phyloP scores from a whole-genome alignment of 495 filamentous ascomycete species.

The Aspergillus conjunctus region DNA sequence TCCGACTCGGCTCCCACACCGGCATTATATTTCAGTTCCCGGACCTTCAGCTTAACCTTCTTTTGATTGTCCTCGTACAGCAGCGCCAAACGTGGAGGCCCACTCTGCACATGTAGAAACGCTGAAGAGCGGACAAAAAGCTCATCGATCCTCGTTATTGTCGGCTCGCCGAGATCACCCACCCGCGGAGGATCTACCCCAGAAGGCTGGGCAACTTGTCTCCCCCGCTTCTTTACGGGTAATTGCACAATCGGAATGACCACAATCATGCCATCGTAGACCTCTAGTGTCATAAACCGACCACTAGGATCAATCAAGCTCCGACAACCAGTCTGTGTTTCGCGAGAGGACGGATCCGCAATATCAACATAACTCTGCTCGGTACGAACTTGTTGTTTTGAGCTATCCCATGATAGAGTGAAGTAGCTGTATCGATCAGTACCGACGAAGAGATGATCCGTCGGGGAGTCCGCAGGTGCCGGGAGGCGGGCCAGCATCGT shows the following conservation, averaged over 20 bases:
- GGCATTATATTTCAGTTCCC: conserved; percentile 55
- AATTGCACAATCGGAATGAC: conserved; percentile 69
- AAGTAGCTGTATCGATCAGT: conserved; percentile 90
- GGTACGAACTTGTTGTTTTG: conserved; percentile 63
- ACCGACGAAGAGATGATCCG: conserved; percentile 89
- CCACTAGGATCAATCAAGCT: conserved; percentile 83
- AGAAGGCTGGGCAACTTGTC: conserved; percentile 27
- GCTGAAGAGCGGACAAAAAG: conserved; percentile 80
- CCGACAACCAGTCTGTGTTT: conserved; percentile 72
- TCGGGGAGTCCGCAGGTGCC: conserved; percentile 67
- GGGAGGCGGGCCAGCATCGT: conserved; percentile 79
- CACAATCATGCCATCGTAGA: conserved; percentile 87
- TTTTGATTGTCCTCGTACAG: conserved; percentile 74
- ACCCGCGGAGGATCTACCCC: conserved; percentile 44
- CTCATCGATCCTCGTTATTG: conserved; percentile 77
- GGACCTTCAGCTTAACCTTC: conserved; percentile 63
- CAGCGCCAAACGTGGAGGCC: conserved; percentile 76
- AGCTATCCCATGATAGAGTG: conserved; percentile 77
- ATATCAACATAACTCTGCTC: conserved; percentile 70
- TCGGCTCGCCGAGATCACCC: conserved; percentile 66
- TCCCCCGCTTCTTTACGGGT: conserved; percentile 55
- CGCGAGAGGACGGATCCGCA: conserved; percentile 75
- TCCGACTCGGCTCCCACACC: conserved; percentile 52
- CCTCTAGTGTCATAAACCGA: conserved; percentile 77
- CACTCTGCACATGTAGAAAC: conserved; percentile 73